Conservation (phyloP, 345 rosid species). For the Kandelia obovata region DNA sequence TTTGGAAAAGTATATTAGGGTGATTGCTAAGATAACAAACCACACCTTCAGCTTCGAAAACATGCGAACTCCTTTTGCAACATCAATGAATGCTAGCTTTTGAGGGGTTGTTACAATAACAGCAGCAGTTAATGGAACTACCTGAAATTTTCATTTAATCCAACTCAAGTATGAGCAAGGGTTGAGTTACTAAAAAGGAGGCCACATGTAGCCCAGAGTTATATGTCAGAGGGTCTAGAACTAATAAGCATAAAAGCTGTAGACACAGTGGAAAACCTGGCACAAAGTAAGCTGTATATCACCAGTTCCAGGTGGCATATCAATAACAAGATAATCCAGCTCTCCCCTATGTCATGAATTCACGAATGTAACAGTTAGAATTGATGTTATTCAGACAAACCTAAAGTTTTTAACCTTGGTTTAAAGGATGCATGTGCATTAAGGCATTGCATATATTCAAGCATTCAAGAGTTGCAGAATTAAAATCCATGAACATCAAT, state of each 20-base stretch:
- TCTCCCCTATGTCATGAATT: constrained; percentile 65
- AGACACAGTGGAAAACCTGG: constrained; percentile 49
- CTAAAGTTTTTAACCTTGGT: background rate
- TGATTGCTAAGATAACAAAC: constrained; percentile 6
- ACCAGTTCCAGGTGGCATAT: constrained; percentile 99
- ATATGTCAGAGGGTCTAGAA: background rate
- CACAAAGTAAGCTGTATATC: constrained; percentile 94
- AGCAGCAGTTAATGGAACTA: constrained; percentile 90
- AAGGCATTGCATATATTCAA: background rate
- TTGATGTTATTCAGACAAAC: constrained; percentile 1
- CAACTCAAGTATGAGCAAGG: constrained; percentile 13
- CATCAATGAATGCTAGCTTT: constrained; percentile 90
- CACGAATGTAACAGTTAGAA: background rate
- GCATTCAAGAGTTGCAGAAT: background rate
- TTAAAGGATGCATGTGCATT: background rate
- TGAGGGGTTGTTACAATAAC: constrained; percentile 98
- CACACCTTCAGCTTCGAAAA: constrained; percentile 92
- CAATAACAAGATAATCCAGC: constrained; percentile 93
- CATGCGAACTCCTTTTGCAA: constrained; percentile 98
- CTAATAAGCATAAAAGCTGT: background rate
- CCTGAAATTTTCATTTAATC: constrained; percentile 43
- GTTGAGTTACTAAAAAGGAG: background rate
- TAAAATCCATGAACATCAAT: background rate
- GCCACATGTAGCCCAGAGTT: background rate
- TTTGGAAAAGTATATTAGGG: no score